Conservation (phyloP, 2,329 filamentous ascomycete species). For the Chalaropsis thielavioides region DNA sequence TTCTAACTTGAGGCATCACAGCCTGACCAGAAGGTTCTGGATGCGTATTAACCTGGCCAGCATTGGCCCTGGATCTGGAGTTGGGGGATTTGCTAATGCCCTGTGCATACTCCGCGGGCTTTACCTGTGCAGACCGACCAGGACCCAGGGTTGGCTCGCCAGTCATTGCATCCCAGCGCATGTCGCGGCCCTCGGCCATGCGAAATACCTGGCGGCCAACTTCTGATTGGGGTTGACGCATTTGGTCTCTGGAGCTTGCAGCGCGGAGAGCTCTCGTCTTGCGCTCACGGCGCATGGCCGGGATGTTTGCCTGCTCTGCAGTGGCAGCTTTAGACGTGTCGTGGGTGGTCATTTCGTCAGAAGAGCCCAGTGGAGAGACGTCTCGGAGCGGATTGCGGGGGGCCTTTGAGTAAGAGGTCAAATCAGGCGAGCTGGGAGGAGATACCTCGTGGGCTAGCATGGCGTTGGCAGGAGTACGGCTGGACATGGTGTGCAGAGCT, state of each 20-base stretch:
- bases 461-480: not conserved
- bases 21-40: not conserved
- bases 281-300: slow-evolving; percentile 36
- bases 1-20: not conserved
- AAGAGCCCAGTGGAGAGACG: slow-evolving; percentile 41
- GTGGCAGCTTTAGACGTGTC: slow-evolving; percentile 13
- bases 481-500: slow-evolving; percentile 4
- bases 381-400: slow-evolving; percentile 21
- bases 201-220: slow-evolving; percentile 18
- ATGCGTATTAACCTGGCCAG: not conserved
- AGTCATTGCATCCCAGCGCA: slow-evolving; percentile 51
- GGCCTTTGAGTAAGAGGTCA: not conserved
- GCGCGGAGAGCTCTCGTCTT: slow-evolving; percentile 25
- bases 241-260: slow-evolving; percentile 27
- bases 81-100: slow-evolving; percentile 22
- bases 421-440: slow-evolving; percentile 43
- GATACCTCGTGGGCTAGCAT: slow-evolving; percentile 31
- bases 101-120: slow-evolving; percentile 36
- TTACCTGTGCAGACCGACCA: slow-evolving; percentile 42
- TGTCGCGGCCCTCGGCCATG: slow-evolving; percentile 24
- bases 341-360: slow-evolving; percentile 25
- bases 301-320: slow-evolving; percentile 29
- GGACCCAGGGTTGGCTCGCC: slow-evolving; percentile 48
- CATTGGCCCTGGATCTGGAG: not conserved
- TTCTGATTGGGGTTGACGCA: slow-evolving; percentile 17